A percentile compares a stretch with the other conserved stretches of the same genome.
These are phyloP conservation scores for Rhizoclosmatium globosum DNA, from an alignment of 192 early-diverging fungal genomes.

Conservation along the genomic window DNA sequence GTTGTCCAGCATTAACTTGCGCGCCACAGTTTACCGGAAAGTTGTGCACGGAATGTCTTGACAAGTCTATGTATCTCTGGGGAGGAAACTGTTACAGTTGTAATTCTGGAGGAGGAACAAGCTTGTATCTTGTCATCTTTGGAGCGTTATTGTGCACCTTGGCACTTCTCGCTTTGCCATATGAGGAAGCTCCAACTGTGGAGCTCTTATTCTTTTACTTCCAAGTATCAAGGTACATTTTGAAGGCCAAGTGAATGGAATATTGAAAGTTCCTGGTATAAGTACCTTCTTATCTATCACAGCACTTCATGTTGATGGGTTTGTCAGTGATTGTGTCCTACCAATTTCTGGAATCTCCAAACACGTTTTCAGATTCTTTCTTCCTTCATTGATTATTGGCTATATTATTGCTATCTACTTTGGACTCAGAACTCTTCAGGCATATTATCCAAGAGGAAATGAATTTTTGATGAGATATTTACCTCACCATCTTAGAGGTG, in stretches of 20 bases:
- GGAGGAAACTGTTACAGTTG: slow-evolving; percentile 14
- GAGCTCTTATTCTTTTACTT: slow-evolving; percentile 38
- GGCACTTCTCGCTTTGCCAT: slow-evolving; percentile 11
- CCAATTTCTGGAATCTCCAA: slow-evolving; percentile 19
- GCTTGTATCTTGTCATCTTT: slow-evolving; percentile 15
- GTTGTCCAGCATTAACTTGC: slow-evolving; percentile 11
- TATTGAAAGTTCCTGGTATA: neutral
- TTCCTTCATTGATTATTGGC: slow-evolving; percentile 10
- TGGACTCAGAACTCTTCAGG: neutral
- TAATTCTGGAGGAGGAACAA: neutral
- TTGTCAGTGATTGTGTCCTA: slow-evolving; percentile 24
- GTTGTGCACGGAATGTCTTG: slow-evolving; percentile 29
- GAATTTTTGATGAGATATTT: neutral
- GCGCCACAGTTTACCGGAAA: slow-evolving; percentile 1
- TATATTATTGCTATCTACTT: slow-evolving; percentile 11
- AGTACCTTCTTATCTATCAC: slow-evolving; percentile 24
- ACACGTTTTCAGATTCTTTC: slow-evolving; percentile 28
- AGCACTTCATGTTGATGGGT: slow-evolving; percentile 18
- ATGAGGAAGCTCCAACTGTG: slow-evolving; percentile 25
- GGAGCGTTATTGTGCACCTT: slow-evolving; percentile 5
- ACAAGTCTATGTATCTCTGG: slow-evolving; percentile 11
- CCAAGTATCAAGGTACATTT: slow-evolving; percentile 23
- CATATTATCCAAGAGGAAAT: neutral
- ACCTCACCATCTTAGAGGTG: slow-evolving; percentile 19
- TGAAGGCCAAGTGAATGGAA: neutral